Base-by-base conservation (phyloP, 805 yeast genomes). In the Wickerhamiella musiphila region DNA sequence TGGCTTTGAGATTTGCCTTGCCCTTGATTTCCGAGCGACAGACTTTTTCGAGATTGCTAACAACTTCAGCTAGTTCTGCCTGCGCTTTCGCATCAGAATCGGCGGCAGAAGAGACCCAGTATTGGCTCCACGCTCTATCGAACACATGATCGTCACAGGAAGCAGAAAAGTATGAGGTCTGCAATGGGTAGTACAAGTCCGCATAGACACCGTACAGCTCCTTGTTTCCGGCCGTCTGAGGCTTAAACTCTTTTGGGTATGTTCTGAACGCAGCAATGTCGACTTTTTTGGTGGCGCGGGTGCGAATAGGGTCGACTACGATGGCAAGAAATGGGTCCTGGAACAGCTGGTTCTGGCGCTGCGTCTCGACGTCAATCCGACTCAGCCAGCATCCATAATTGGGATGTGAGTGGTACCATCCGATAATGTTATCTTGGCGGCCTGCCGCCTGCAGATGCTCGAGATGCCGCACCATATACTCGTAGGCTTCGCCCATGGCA, bases 341-440 rank as follows among this genome's bases (percentile, higher is more conserved):
- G 56, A 90, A 70, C 58, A 78, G 94, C 54, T 90, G 98, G 52
- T 90, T 90, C 27, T 94, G 82, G 51, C 81, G 92, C 50, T 86
- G 96, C 1, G 96, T 86, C 28, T 78, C 73, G 21, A 90, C 93
- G 54, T 86, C 96, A 24, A 86, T 82, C 4, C 90, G 92, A 34
- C 90, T 74, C 27, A 86, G 55, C 94, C 95, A 86, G 52, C 95
- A 84, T 12, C 94, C 95, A 52, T 83, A 86, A 0, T 94, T 94
- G 0, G 98, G 98, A 53, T 86, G 98, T 4, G 86, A 82, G 53
- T 64, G 96, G 54, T 90, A 86, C 98, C 98, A 86, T 7, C 98
- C 98, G 11, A 90, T 79, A 15, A 86, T 77, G 43, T 78, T 67
- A 39, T 78, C 75, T n/a, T 49, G 38, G n/a, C 67, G 52, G 1